Evolutionary conservation across 352 stramenopile genomes (phyloP), one percentile per base, ranked within the genome.

Genomic region (Poterioochromonas sp.): DNA sequence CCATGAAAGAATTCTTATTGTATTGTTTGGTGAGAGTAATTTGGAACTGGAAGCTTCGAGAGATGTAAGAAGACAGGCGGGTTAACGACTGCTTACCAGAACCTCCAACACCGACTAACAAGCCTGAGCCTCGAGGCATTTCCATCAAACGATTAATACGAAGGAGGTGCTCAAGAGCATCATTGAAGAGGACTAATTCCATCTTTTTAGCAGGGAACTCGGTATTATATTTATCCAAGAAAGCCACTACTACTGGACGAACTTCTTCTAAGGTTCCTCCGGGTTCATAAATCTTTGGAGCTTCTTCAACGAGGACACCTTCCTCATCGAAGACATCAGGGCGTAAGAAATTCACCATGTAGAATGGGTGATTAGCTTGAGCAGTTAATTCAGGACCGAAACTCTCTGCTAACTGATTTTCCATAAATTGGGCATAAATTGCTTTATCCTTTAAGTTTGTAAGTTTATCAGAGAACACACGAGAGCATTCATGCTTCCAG

Each of bases 21-120:
- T 99, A 99, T 70, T 92, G 96, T 82, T 99, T 99, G 0, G 94
- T 98, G 3, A 98, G 85, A 29, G 96, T 94, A 68, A 99, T 94
- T 87, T 98, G 94, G 82, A 98, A 98, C 80, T 97, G 97, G n/a
- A 85, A 88, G 0, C 92, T 94, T 44, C 92, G 90, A 12, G 91
- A 93, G 83, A 99, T 98, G 81, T 97, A 98, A 26, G 92, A 89
- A 39, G 94, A 93, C 0, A 99, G 85, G 0, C 93, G 87, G 11
- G 94, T 98, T 26, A 98, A 87, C 47, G 91, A 97, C 81, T 98
- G 94, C 79, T 99, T 99, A 15, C 95, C 95, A 12, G 90, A 97
- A 0, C 95, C 95, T 80, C 95, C 94, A 40, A 98, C 95, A 79
- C 95, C 95, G 0, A 99, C 95, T 0, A 99, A 86, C 26, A 99